Evolutionary conservation across 23 red algal species (phyloP).

Genomic region (Rhodosorus marinus): DNA sequence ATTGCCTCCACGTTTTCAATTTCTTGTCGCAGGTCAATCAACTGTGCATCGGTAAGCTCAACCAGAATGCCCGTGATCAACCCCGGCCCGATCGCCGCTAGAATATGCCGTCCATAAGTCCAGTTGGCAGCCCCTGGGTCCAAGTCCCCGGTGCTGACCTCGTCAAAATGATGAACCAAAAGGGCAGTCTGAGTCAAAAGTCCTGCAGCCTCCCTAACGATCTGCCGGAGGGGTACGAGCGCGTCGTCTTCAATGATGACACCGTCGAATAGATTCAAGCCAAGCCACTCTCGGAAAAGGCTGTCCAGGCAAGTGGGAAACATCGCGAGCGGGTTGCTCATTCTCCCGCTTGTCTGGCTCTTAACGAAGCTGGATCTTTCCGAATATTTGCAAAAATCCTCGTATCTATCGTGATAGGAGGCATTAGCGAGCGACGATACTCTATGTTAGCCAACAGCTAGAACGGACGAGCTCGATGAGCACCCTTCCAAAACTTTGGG

Average conservation of each 20-base stretch:
- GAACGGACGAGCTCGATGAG: neutral
- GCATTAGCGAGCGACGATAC: neutral
- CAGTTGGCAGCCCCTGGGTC: constrained; percentile 3
- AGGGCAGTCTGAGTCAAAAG: constrained; percentile 48
- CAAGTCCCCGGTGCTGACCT: neutral
- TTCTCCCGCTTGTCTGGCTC: neutral
- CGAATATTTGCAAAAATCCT: neutral
- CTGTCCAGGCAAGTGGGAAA: neutral
- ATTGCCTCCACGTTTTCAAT: constrained; percentile 3
- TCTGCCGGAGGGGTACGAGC: constrained; percentile 38
- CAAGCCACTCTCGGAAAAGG: neutral
- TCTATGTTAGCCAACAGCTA: neutral
- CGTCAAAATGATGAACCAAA: constrained; percentile 20
- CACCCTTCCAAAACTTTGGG: no score
- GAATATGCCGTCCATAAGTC: constrained; percentile 6
- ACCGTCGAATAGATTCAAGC: neutral
- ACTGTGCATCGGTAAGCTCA: neutral
- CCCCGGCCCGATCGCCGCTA: constrained; percentile 10
- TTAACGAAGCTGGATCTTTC: neutral
- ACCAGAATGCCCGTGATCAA: constrained; percentile 10
- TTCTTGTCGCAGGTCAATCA: constrained; percentile 3
- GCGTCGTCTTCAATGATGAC: constrained; percentile 9
- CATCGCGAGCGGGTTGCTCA: neutral
- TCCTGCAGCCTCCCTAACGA: constrained; percentile 52
- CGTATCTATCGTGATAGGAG: neutral